Evolutionary conservation across 805 yeast genomes (phyloP).

Genomic region (Candida railenensis): DNA sequence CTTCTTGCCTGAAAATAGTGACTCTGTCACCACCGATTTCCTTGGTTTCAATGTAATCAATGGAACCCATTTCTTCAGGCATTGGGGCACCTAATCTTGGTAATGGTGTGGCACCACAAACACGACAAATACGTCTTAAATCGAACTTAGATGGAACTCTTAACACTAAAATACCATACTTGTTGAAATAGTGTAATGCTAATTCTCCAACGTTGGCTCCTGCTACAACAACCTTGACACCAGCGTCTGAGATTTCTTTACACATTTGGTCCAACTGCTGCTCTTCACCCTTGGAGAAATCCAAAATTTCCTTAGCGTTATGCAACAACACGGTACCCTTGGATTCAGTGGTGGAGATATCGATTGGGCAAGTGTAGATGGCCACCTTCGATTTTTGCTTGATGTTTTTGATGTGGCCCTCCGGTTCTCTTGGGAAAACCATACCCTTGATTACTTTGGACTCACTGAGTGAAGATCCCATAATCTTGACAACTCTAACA

Average conservation of each 20-base stretch:
- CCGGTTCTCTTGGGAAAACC: slow-evolving; percentile 99
- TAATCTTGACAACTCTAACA: slow-evolving; percentile 91
- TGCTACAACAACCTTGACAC: slow-evolving; percentile 87
- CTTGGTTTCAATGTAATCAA: slow-evolving; percentile 84
- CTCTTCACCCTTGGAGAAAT: slow-evolving; percentile 95
- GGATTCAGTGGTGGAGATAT: slow-evolving; percentile 94
- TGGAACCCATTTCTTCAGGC: slow-evolving; percentile 88
- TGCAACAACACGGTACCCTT: slow-evolving; percentile 96
- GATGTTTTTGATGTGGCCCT: slow-evolving; percentile 75
- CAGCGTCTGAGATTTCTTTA: slow-evolving; percentile 78
- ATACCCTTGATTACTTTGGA: slow-evolving; percentile 90
- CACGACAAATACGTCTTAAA: slow-evolving; percentile 88
- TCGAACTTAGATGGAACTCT: slow-evolving; percentile 94
- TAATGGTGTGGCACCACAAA: slow-evolving; percentile 95
- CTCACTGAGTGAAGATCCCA: slow-evolving; percentile 79
- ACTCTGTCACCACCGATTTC: slow-evolving; percentile 99
- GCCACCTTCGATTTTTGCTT: slow-evolving; percentile 74
- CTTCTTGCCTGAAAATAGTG: slow-evolving; percentile 83
- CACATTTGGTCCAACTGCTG: slow-evolving; percentile 84
- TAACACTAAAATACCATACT: slow-evolving; percentile 79
- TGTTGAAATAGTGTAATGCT: slow-evolving; percentile 88
- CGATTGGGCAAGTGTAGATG: slow-evolving; percentile 90
- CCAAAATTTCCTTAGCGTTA: slow-evolving; percentile 95
- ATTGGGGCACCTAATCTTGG: slow-evolving; percentile 93
- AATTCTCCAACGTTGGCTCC: slow-evolving; percentile 92